Conservation (phyloP, 2,329 filamentous ascomycete genomes). For the Leptodontidium sp. region DNA sequence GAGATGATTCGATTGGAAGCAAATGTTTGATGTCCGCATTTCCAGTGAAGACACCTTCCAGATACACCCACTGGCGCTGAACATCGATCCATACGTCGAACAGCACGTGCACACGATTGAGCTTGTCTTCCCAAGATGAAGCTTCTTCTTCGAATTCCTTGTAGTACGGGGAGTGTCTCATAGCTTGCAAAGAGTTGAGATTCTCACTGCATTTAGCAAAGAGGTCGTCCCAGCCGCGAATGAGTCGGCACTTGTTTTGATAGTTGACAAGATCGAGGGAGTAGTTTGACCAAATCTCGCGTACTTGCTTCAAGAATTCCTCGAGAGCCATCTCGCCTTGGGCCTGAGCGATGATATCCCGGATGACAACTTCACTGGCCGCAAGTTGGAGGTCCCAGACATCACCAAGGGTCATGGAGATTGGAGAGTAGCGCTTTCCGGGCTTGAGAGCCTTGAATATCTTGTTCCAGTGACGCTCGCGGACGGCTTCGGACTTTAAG, state of each 20-base stretch:
- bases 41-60: constrained; percentile 98
- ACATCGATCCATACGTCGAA: constrained; percentile 99
- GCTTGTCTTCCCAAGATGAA: constrained; percentile 94
- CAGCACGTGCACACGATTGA: constrained; percentile 95
- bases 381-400: constrained; percentile 97
- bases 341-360: constrained; percentile 92
- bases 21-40: constrained; percentile 99
- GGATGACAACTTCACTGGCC: constrained; percentile 85
- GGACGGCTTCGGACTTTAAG: constrained; percentile 94
- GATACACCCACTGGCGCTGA: constrained; percentile 99
- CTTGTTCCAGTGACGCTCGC: constrained; percentile 96
- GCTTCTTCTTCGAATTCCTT: constrained; percentile 99
- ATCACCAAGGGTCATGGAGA: constrained; percentile 95
- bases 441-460: constrained; percentile 97
- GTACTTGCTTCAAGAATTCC: constrained; percentile 95
- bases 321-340: constrained; percentile 98
- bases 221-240: constrained; percentile 96
- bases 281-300: constrained; percentile 97
- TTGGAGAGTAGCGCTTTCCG: constrained; percentile 90
- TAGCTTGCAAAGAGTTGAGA: constrained; percentile 94
- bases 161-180: constrained; percentile 99
- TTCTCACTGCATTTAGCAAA: constrained; percentile 99
- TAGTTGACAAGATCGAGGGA: constrained; percentile 94
- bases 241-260: constrained; percentile 96
- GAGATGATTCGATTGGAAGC: constrained; percentile 92